Percentiles rank a stretch among this genome's conserved stretches.
phyloP scores from a whole-genome alignment of 352 stramenopile species.

The Saprolegnia parasitica region DNA sequence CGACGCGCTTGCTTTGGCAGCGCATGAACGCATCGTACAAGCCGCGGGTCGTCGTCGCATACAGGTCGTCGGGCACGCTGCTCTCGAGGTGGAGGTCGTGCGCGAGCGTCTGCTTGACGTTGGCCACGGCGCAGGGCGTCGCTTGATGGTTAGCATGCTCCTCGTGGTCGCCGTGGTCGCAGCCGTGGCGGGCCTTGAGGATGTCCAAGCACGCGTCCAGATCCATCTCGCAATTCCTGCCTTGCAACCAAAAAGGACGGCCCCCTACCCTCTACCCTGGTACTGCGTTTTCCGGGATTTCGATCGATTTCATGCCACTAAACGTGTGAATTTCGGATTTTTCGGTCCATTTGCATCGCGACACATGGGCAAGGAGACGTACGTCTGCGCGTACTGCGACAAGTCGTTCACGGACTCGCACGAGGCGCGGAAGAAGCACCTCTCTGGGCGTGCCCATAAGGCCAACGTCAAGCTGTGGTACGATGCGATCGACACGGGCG shows the following conservation, averaged over 20 bases:
- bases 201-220: constrained; percentile 61
- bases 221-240: constrained; percentile 41
- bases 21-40: constrained; percentile 46
- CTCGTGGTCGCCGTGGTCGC: constrained; percentile 49
- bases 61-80: neutral
- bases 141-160: constrained; percentile 29
- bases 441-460: constrained; percentile 64
- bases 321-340: neutral
- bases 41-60: neutral
- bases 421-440: constrained; percentile 61
- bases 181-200: constrained; percentile 45
- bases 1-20: constrained; percentile 59
- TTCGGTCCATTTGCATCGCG: neutral
- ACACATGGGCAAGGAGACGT: constrained; percentile 35
- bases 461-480: constrained; percentile 83
- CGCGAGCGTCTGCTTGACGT: constrained; percentile 29
- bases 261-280: neutral
- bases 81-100: constrained; percentile 14
- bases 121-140: constrained; percentile 24
- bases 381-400: constrained; percentile 73
- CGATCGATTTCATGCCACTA: neutral
- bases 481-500: constrained; percentile 49
- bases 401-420: constrained; percentile 77
- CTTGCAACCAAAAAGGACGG: neutral
- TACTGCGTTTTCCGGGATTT: neutral